Base-by-base conservation (phyloP, 2,329 filamentous ascomycete genomes). In the Phoma sp. region DNA sequence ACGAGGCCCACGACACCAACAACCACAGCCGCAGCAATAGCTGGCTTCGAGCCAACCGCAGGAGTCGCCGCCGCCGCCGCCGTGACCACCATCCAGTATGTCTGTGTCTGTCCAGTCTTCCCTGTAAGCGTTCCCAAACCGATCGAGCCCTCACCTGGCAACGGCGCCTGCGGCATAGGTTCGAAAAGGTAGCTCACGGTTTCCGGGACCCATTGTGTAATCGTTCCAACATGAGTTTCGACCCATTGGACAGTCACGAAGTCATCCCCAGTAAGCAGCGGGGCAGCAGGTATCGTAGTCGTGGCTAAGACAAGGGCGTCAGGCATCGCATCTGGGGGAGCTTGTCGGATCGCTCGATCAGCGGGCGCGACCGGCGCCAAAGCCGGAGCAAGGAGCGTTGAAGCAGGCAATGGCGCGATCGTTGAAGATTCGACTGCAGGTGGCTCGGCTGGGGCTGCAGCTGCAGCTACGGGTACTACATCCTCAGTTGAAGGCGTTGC, bases 41-140 rank as follows among this genome's bases (percentile, higher is more conserved):
- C 65, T 41, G 35, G 58, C 9, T 38, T 53, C 64, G 60, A 64
- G 4, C 44, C 54, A 7, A 47, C 22, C n/a, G 46, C 48, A 37
- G 45, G 50, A 25, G 68, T 65, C n/a, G 60, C 56, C 33, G 61
- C 65, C n/a, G 60, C 56, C 33, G 61, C 65, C 13, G 65, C 70
- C 3, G 58, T 65, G 4, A 57, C 59, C 3, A 59, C 61, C 29
- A 51, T 40, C 8, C 57, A 39, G 4, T 68, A 47, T 7, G 69
- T 72, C 56, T 65, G 66, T 32, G 66, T 69, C 27, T 65, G 42
- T 2, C 69, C 70, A 9, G 58, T 52, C 47, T 66, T 45, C 9
- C 68, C 70, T 23, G 67, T 72, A 49, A 74, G 47, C 27, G 69
- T 72, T 6, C 72, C 72, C 69, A 75, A 67, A 1, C 72, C 73